Evolutionary conservation across 148 eudicot genomes (phyloP), one percentile per base, ranked within the genome.

Genomic region (Selenicereus undatus): DNA sequence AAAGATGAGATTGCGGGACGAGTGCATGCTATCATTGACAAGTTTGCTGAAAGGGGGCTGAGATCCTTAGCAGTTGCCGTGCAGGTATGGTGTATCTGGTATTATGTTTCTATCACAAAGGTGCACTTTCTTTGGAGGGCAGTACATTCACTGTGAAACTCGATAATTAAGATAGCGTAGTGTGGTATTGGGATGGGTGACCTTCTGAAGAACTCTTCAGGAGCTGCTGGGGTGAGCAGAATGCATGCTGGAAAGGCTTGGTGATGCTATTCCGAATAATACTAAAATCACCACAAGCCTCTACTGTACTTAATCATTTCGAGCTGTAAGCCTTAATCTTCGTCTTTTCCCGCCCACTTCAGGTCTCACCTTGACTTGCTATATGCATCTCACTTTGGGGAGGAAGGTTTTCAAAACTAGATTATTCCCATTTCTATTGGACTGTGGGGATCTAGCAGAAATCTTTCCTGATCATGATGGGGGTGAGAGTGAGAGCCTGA

Each of bases 21-120:
- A 81, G 88, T 90, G 81, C 90, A 89, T 76, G 81, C 83, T 79
- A 86, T 90, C 21, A 88, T 91, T 78, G 93, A 91, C 82, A 90
- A 88, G 80, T 91, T 83, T 83, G 95, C 95, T 82, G 95, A 91
- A 82, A 88, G 88, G 79, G 95, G 95, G 72, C 82, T 91, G 65
- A 86, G 95, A 74, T 91, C 95, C 69, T 89, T 91, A 82, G 95
- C 86, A n/a, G 93, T 91, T 82, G 86, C 90, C 71, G 27, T 91
- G 80, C 94, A 91, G 92, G 94, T 90, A 88, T 22, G 12, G 18
- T 71, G 70, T 36, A 17, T 64, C 43, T 39, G 29, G 18, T 64
- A n/a, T 8, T 64, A n/a, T 26, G 12, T 39, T 39, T 64, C 68
- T 64, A 56, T 56, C 5, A 56, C 6, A 17, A 56, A 16, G 58